Conservation (phyloP, 495 filamentous ascomycete species). For the Astrothelium macrocarpum region DNA sequence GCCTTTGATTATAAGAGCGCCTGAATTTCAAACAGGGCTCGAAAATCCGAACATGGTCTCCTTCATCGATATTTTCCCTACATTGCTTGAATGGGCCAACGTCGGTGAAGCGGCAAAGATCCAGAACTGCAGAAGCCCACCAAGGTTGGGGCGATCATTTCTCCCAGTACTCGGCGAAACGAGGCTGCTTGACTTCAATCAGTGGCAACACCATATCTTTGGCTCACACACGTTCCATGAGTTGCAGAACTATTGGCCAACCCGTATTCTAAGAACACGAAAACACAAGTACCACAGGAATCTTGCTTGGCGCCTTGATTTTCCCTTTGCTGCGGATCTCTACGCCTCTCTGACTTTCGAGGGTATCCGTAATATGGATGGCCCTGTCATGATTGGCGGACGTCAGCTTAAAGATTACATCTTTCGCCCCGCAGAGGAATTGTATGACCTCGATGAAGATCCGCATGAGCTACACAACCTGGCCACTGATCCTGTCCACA, state of each 20-base stretch:
- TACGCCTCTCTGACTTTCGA: conserved; percentile 38
- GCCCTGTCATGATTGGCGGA: conserved; percentile 30
- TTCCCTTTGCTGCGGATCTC: conserved; percentile 39
- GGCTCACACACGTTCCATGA: conserved; percentile 45
- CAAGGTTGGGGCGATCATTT: conserved; percentile 29
- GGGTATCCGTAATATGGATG: conserved; percentile 33
- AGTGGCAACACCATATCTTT: conserved; percentile 30
- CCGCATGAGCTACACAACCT: conserved; percentile 35
- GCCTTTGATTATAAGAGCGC: conserved; percentile 34
- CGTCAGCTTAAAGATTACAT: conserved; percentile 33
- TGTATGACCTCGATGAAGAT: conserved; percentile 37
- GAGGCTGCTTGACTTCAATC: conserved; percentile 10
- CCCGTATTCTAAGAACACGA: conserved; percentile 34
- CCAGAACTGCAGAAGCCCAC: neutral
- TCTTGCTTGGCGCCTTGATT: conserved; percentile 38
- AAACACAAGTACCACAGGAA: conserved; percentile 42
- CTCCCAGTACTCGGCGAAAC: conserved; percentile 30
- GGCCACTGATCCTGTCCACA: conserved; percentile 21
- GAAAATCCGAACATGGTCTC: conserved; percentile 39
- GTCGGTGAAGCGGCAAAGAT: neutral
- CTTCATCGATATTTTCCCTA: conserved; percentile 40
- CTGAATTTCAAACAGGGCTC: conserved; percentile 20
- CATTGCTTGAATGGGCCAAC: conserved; percentile 34
- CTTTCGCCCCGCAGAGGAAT: conserved; percentile 34
- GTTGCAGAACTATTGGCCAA: conserved; percentile 41